Conservation (phyloP, 2,329 filamentous ascomycete species). For the Monilinia vaccinii-corymbosi region DNA sequence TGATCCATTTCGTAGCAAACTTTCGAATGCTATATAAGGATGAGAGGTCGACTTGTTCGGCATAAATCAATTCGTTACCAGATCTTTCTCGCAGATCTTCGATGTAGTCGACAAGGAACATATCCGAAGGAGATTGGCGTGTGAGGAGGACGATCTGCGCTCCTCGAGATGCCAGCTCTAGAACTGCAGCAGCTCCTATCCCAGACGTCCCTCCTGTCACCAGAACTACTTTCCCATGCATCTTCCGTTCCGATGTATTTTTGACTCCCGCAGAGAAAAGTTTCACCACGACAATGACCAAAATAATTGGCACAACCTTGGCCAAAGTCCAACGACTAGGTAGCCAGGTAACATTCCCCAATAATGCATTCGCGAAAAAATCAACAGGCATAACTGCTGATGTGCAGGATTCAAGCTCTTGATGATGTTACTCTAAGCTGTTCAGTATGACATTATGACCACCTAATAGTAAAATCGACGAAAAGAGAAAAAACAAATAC, state of each 20-base stretch:
- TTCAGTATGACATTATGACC: conserved; percentile 2
- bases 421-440: neutral
- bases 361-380: conserved; percentile 23
- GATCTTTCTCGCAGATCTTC: conserved; percentile 73
- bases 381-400: conserved; percentile 26
- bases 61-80: conserved; percentile 81
- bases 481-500: neutral
- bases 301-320: conserved; percentile 42
- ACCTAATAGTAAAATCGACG: neutral
- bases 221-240: conserved; percentile 91
- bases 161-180: conserved; percentile 68
- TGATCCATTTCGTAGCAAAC: conserved; percentile 97
- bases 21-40: conserved; percentile 83
- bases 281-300: conserved; percentile 53
- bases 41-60: conserved; percentile 84
- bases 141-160: conserved; percentile 89
- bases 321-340: conserved; percentile 38
- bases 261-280: conserved; percentile 65
- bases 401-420: neutral
- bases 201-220: conserved; percentile 91
- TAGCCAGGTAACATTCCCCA: conserved; percentile 19
- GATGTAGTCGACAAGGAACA: conserved; percentile 87
- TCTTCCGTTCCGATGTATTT: conserved; percentile 68
- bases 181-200: conserved; percentile 70
- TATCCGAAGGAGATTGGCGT: conserved; percentile 68